Conservation (phyloP, 306 rosid species). For the Begonia loranthoides region DNA sequence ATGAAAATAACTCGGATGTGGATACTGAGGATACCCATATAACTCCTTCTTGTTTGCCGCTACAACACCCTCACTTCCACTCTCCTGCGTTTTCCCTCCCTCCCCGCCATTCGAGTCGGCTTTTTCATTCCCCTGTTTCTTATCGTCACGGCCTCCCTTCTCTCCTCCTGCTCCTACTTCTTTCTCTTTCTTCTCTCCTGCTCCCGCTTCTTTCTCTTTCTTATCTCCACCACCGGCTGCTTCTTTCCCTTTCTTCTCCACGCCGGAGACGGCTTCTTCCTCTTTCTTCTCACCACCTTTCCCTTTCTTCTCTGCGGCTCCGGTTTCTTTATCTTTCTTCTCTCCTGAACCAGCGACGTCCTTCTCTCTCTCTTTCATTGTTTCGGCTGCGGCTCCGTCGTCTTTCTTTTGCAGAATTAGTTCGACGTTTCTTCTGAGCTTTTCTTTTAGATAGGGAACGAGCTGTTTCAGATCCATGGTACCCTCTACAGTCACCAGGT, state of each 20-base stretch:
- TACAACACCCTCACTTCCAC: slow-evolving; percentile 6
- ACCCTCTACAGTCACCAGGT: slow-evolving; percentile 57
- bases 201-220: slow-evolving; percentile 21
- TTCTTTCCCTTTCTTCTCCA: slow-evolving; percentile 9
- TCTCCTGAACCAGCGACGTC: slow-evolving; percentile 3
- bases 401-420: slow-evolving; percentile 51
- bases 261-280: slow-evolving; percentile 8
- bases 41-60: slow-evolving; percentile 54
- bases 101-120: slow-evolving; percentile 9
- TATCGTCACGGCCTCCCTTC: slow-evolving; percentile 6
- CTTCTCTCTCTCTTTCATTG: slow-evolving; percentile 12
- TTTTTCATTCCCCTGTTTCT: slow-evolving; percentile 12
- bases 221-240: slow-evolving; percentile 14
- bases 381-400: slow-evolving; percentile 20
- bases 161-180: slow-evolving; percentile 10
- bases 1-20: slow-evolving; percentile 18
- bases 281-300: slow-evolving; percentile 12
- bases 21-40: slow-evolving; percentile 21
- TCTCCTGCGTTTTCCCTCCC: slow-evolving; percentile 9
- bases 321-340: not conserved
- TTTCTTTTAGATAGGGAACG: slow-evolving; percentile 26
- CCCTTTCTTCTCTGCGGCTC: slow-evolving; percentile 13
- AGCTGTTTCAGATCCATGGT: slow-evolving; percentile 39
- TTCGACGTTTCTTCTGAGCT: slow-evolving; percentile 48
- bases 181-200: slow-evolving; percentile 18